Percentiles rank a stretch among this genome's conserved stretches.
These are phyloP conservation scores for Annulohypoxylon truncatum DNA, from an alignment of 2,329 filamentous ascomycete species.

Conservation along the genomic window DNA sequence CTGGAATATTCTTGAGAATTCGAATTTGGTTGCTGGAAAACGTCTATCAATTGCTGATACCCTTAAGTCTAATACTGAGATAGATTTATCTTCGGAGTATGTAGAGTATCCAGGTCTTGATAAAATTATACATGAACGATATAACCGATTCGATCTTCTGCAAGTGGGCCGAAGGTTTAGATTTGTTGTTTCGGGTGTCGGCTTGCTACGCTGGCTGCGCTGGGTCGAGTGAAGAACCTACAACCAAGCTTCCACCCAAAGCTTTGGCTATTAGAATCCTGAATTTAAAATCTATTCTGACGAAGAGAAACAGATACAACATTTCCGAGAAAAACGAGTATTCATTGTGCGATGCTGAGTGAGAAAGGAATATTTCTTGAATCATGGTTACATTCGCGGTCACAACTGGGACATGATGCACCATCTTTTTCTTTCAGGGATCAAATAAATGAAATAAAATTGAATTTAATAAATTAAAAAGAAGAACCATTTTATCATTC, in stretches of 20 bases:
- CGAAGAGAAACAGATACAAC: neutral
- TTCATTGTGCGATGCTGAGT: neutral
- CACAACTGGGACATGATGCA: neutral
- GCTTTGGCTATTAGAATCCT: neutral
- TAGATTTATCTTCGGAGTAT: too few species aligned
- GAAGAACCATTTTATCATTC: neutral
- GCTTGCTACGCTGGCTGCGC: neutral
- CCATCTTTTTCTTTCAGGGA: neutral
- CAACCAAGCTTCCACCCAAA: neutral
- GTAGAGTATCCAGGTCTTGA: too few species aligned
- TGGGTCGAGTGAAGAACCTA: neutral
- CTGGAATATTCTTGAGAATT: too few species aligned
- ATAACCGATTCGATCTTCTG: neutral
- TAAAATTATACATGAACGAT: neutral
- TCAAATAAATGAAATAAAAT: slow-evolving; percentile 4
- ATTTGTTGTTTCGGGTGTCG: neutral
- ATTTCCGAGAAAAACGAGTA: neutral
- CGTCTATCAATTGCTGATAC: too few species aligned
- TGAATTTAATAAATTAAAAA: slow-evolving; percentile 18
- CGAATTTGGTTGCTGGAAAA: too few species aligned
- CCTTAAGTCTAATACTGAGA: too few species aligned
- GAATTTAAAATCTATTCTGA: neutral
- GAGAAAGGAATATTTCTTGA: neutral
- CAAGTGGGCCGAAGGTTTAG: neutral
- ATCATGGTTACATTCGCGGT: neutral